A percentile compares a stretch with the other conserved stretches of the same genome.
Conservation (phyloP, 176 grass and related monocot species). For the Tuctoria greenei region DNA sequence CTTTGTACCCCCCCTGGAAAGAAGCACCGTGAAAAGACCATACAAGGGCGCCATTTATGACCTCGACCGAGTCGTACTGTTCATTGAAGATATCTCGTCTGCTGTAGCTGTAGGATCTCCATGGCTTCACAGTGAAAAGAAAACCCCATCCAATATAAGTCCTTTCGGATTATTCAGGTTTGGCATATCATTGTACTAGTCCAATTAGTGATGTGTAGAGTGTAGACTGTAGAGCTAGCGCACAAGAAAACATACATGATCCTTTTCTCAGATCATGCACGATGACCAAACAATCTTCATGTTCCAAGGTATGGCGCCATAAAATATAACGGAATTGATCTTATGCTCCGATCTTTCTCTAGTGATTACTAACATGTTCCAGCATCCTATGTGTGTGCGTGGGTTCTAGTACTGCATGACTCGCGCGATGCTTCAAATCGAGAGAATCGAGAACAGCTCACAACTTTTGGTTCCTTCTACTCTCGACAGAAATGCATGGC, state of each 20-base stretch:
- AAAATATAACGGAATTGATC: conserved; percentile 13
- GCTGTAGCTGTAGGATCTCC: conserved; percentile 3
- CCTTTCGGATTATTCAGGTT: not conserved
- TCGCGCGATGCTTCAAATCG: not conserved
- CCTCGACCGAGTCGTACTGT: conserved; percentile 8
- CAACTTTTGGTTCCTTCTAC: conserved; percentile 25
- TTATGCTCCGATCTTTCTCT: not conserved
- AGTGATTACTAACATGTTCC: too few species aligned
- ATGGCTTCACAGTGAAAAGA: not conserved
- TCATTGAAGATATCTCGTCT: not conserved
- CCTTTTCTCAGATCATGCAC: not conserved
- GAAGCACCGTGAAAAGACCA: conserved; percentile 38
- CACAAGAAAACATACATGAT: not conserved
- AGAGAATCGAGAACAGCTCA: conserved; percentile 42
- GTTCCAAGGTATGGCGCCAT: not conserved
- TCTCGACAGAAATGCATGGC: conserved; percentile 3
- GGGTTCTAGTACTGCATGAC: too few species aligned
- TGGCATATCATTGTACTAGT: not conserved
- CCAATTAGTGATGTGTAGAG: not conserved
- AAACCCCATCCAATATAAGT: not conserved
- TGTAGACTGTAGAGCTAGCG: not conserved
- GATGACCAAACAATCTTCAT: not conserved
- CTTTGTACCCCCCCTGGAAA: not conserved
- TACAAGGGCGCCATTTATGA: conserved; percentile 33
- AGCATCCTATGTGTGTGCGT: too few species aligned